A percentile compares a stretch with the other conserved stretches of the same genome.
Evolutionary conservation across 2,329 filamentous ascomycete species (phyloP).

Genomic region (Dryadomyces quercivorus): DNA sequence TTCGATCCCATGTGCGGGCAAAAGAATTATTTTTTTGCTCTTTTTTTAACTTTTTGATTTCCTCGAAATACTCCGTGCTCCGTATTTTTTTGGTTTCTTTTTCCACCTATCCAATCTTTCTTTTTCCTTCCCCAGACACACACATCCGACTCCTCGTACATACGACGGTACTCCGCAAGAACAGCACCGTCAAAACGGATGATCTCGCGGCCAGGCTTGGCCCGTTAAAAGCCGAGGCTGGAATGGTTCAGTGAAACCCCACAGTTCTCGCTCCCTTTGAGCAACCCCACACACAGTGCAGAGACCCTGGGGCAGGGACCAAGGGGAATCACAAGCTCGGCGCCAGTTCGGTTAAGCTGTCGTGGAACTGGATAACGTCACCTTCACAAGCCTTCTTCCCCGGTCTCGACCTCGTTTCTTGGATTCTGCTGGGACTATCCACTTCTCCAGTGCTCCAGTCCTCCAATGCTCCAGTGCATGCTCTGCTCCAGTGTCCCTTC

Average conservation of each 20-base stretch:
- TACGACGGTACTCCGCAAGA: no score
- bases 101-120: neutral
- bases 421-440: no score
- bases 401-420: neutral
- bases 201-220: no score
- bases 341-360: slow-evolving; percentile 30
- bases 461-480: no score
- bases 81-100: no score
- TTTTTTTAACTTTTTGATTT: neutral
- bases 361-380: neutral
- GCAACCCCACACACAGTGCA: slow-evolving; percentile 1
- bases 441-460: no score
- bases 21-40: neutral
- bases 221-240: neutral
- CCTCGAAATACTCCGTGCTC: neutral
- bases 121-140: neutral
- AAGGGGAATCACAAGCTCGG: slow-evolving; percentile 45
- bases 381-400: neutral
- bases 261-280: neutral
- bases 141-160: neutral
- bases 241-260: no score
- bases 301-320: neutral
- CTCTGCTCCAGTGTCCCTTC: no score
- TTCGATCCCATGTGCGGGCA: neutral
- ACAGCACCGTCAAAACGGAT: no score